Conservation (phyloP, 352 stramenopile genomes). For the Pythium brachiatum region DNA sequence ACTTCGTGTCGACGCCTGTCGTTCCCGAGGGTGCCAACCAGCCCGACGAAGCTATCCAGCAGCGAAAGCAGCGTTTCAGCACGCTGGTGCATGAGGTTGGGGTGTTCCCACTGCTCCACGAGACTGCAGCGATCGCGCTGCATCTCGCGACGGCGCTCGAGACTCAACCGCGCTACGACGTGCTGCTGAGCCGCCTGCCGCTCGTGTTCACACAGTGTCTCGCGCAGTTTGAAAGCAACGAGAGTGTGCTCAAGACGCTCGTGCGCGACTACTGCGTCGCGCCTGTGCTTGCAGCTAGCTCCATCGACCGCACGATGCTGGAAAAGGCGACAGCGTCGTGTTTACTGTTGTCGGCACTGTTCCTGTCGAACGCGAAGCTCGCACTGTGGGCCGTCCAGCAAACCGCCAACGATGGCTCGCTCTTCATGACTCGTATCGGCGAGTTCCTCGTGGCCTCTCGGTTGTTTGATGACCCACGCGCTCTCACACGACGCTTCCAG, state of each 20-base stretch:
- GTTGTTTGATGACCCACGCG: conserved; percentile 39
- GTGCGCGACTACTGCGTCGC: conserved; percentile 67
- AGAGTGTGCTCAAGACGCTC: conserved; percentile 60
- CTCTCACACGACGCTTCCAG: conserved; percentile 53
- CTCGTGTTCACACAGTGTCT: conserved; percentile 88
- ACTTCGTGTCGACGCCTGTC: conserved; percentile 59
- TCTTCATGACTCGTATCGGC: conserved; percentile 45
- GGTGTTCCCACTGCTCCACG: conserved; percentile 72
- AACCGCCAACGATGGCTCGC: conserved; percentile 54
- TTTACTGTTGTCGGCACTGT: conserved; percentile 69
- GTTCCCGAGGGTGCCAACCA: conserved; percentile 11
- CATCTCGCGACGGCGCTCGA: conserved; percentile 24
- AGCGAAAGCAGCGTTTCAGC: conserved; percentile 40
- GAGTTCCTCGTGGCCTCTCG: conserved; percentile 63
- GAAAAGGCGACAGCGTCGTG: conserved; percentile 61
- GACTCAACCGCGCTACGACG: conserved; percentile 32
- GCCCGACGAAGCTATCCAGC: conserved; percentile 22
- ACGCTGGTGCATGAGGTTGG: conserved; percentile 70
- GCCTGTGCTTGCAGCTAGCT: conserved; percentile 47
- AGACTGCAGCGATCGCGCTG: conserved; percentile 47
- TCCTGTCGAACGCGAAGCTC: conserved; percentile 82
- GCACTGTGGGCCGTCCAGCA: conserved; percentile 73
- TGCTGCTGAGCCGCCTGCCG: conserved; percentile 65
- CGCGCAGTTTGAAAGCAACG: conserved; percentile 63
- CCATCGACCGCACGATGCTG: conserved; percentile 44